phyloP scores from a whole-genome alignment of 352 stramenopile genomes.

The Plasmopara viticola region DNA sequence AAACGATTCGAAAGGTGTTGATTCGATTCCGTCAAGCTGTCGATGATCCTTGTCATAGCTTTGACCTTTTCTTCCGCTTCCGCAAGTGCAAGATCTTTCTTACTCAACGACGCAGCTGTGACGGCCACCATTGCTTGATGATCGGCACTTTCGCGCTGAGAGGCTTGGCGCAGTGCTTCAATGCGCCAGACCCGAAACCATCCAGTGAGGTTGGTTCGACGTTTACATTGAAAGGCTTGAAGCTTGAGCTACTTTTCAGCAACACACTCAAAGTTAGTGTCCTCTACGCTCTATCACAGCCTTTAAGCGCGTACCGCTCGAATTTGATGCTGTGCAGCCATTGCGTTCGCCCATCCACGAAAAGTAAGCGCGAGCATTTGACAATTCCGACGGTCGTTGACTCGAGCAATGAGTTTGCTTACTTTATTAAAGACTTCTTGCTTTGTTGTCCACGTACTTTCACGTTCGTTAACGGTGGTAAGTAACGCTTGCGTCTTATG shows the following conservation, averaged over 20 bases:
- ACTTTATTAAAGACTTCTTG: slow-evolving; percentile 41
- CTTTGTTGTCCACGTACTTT: slow-evolving; percentile 33
- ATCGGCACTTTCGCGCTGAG: slow-evolving; percentile 70
- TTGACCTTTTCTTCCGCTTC: slow-evolving; percentile 57
- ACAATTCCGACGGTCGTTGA: slow-evolving; percentile 12
- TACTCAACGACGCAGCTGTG: slow-evolving; percentile 61
- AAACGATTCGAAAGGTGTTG: slow-evolving; percentile 53
- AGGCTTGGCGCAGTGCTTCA: slow-evolving; percentile 56
- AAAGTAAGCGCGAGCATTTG: slow-evolving; percentile 33
- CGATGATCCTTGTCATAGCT: slow-evolving; percentile 72
- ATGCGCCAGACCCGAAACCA: slow-evolving; percentile 71
- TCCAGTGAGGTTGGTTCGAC: slow-evolving; percentile 45
- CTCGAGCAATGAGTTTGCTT: slow-evolving; percentile 27
- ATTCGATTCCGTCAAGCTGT: slow-evolving; percentile 74
- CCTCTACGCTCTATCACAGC: background rate
- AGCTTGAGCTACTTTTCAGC: slow-evolving; percentile 43
- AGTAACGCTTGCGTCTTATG: slow-evolving; percentile 44
- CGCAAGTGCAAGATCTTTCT: slow-evolving; percentile 67
- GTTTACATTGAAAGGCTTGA: slow-evolving; percentile 43
- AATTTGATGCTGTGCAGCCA: slow-evolving; percentile 37
- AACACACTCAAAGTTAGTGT: background rate
- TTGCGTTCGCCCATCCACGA: slow-evolving; percentile 36
- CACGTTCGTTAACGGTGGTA: slow-evolving; percentile 44
- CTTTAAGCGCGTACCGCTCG: slow-evolving; percentile 22
- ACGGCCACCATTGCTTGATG: slow-evolving; percentile 81